phyloP scores from a whole-genome alignment of 2,329 filamentous ascomycete genomes.

The Didymellaceae sp. region DNA sequence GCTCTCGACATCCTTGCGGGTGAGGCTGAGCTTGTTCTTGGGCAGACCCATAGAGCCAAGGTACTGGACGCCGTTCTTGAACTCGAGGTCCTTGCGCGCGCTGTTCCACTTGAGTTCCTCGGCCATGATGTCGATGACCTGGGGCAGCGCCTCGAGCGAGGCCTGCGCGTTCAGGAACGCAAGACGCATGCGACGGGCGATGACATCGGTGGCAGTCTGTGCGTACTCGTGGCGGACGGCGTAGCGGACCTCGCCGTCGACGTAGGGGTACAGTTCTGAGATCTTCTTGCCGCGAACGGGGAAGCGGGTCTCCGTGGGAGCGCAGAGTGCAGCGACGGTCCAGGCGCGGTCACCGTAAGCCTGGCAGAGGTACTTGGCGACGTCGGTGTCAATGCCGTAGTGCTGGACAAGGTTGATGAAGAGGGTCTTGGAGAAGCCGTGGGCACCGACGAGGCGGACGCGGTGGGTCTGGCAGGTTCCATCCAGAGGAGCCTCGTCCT shows the following conservation, averaged over 20 bases:
- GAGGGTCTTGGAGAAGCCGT: slow-evolving; percentile 86
- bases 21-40: slow-evolving; percentile 62
- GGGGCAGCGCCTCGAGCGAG: slow-evolving; percentile 82
- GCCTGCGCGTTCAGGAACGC: slow-evolving; percentile 93
- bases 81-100: slow-evolving; percentile 77
- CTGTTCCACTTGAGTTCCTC: slow-evolving; percentile 81
- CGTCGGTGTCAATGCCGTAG: slow-evolving; percentile 88
- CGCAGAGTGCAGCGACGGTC: slow-evolving; percentile 83
- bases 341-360: slow-evolving; percentile 93
- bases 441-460: slow-evolving; percentile 80
- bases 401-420: slow-evolving; percentile 97
- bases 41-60: slow-evolving; percentile 68
- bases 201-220: slow-evolving; percentile 85
- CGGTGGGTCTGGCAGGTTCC: slow-evolving; percentile 84
- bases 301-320: slow-evolving; percentile 78
- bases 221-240: slow-evolving; percentile 89
- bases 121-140: slow-evolving; percentile 87
- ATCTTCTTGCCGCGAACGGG: slow-evolving; percentile 83
- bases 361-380: slow-evolving; percentile 84
- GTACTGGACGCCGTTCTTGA: slow-evolving; percentile 71
- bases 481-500: slow-evolving; percentile 73
- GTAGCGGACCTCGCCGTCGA: slow-evolving; percentile 91
- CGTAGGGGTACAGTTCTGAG: slow-evolving; percentile 81
- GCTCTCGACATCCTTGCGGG: slow-evolving; percentile 64
- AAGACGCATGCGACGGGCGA: slow-evolving; percentile 82